Base-by-base conservation (phyloP, 2,329 filamentous ascomycete genomes). In the Diplodia intermedia region DNA sequence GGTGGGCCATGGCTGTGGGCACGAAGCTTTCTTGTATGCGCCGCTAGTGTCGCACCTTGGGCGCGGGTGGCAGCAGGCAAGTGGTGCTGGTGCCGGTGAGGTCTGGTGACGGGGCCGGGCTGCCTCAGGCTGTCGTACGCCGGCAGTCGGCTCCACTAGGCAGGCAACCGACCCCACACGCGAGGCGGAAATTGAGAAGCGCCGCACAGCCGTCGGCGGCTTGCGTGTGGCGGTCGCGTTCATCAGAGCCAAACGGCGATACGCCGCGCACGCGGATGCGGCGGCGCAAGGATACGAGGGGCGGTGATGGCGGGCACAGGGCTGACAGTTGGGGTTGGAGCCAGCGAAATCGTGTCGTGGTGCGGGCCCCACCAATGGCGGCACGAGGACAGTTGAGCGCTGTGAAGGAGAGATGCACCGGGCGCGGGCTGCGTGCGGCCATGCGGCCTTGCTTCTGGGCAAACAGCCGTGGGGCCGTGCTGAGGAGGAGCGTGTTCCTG, bases 141-240 rank as follows among this genome's bases (percentile, higher is more conserved):
- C n/a, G 38, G 36, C 36, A 18, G 54, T 33, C 29, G 14, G 8
- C 43, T 47, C 43, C 43, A 47, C 20, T 43, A 63, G 47, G 60
- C 60, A 49, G 43, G 60, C 60, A 63, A 63, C 60, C 60, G 53
- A 63, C 60, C 60, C 60, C 60, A 40, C 60, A 63, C 23, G 60
- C 29, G 2, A 47, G 60, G 38, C 60, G 43, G 47, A 63, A 38
- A 63, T 63, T 63, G 60, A 63, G 40, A 61, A 43, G 4, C 9
- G 56, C 54, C 26, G 60, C 60, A 63, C 60, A 63, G 60, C 29
- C 60, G 40, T 26, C 15, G 50, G 26, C 20, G 18, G 49, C 31
- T 40, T 20, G 49, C 43, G 57, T 49, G 57, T 23, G 60, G 47
- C 60, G 60, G 60, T 52, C 43, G 47, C 23, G n/a, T 20, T 20